These are phyloP conservation scores for Penicillium palitans DNA, from an alignment of 2,329 filamentous ascomycete species.

Conservation along the genomic window DNA sequence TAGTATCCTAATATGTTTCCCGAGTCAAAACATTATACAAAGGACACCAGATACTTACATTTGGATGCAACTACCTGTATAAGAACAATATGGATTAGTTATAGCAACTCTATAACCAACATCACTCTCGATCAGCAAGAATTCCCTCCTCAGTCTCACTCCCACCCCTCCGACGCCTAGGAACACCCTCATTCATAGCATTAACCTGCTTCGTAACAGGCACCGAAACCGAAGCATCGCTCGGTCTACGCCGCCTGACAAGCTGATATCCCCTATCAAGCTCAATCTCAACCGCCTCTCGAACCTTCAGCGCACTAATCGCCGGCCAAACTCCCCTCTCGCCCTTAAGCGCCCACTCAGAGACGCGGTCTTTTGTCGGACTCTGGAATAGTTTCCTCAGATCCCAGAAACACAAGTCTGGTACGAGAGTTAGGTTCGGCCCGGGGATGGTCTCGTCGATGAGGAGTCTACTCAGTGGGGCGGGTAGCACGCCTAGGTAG, in stretches of 20 bases:
- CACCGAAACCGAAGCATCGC: slow-evolving; percentile 25
- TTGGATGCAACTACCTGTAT: neutral
- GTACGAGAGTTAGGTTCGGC: slow-evolving; percentile 76
- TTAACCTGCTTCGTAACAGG: slow-evolving; percentile 14
- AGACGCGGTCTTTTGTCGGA: slow-evolving; percentile 71
- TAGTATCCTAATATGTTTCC: neutral
- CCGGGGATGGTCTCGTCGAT: slow-evolving; percentile 81
- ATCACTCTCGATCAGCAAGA: slow-evolving; percentile 15
- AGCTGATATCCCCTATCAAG: slow-evolving; percentile 82
- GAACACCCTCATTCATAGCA: slow-evolving; percentile 32
- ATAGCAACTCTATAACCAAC: neutral
- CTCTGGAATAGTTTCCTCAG: slow-evolving; percentile 79
- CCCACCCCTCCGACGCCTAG: slow-evolving; percentile 26
- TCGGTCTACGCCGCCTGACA: slow-evolving; percentile 55
- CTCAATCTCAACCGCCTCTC: slow-evolving; percentile 84
- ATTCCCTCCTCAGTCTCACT: slow-evolving; percentile 23
- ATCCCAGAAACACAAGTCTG: slow-evolving; percentile 70
- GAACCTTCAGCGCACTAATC: slow-evolving; percentile 74
- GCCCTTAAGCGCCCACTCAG: slow-evolving; percentile 82
- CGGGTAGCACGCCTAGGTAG: slow-evolving; percentile 70
- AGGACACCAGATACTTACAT: neutral
- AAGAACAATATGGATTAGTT: neutral
- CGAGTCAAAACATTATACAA: neutral
- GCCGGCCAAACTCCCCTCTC: slow-evolving; percentile 91
- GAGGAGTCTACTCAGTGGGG: slow-evolving; percentile 69